A percentile compares a stretch with the other conserved stretches of the same genome.
These are phyloP conservation scores for Dipodascus albidus DNA, from an alignment of 805 yeast genomes.

Conservation along the genomic window DNA sequence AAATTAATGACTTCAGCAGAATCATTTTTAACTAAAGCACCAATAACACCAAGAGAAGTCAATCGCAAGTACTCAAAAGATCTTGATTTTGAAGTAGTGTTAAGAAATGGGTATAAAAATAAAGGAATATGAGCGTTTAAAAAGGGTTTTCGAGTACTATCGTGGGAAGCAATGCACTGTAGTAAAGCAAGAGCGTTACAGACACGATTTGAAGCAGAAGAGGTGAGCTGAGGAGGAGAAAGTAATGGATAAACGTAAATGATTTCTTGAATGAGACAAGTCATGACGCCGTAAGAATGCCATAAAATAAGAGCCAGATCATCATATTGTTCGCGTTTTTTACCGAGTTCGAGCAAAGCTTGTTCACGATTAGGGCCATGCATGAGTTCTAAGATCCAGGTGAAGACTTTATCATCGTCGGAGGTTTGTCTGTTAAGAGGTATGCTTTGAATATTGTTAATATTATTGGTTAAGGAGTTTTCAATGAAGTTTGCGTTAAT, in stretches of 20 bases:
- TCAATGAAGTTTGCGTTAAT: conserved; percentile 4
- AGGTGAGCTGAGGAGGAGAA: conserved; percentile 75
- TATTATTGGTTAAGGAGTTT: conserved; percentile 4
- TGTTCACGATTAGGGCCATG: conserved; percentile 88
- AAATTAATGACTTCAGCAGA: conserved; percentile 91
- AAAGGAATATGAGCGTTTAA: conserved; percentile 86
- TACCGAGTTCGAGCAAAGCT: conserved; percentile 83
- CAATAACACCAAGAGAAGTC: conserved; percentile 92
- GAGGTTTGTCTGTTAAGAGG: conserved; percentile 11
- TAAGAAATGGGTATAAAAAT: conserved; percentile 85
- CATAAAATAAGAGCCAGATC: conserved; percentile 87
- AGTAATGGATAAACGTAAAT: conserved; percentile 81
- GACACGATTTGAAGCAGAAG: conserved; percentile 82
- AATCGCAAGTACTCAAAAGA: conserved; percentile 89
- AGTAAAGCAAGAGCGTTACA: conserved; percentile 90
- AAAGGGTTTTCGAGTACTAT: conserved; percentile 76
- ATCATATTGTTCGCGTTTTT: conserved; percentile 88
- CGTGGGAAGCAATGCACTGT: conserved; percentile 95
- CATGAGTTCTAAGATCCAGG: conserved; percentile 82
- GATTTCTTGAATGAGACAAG: conserved; percentile 80
- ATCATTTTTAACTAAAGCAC: conserved; percentile 92
- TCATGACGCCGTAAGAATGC: conserved; percentile 96
- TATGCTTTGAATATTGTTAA: conserved; percentile 5
- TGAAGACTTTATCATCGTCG: conserved; percentile 73
- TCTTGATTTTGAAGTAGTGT: conserved; percentile 82